Evolutionary conservation across 2,329 filamentous ascomycete species (phyloP).

Genomic region (Incumbomyces lentus): DNA sequence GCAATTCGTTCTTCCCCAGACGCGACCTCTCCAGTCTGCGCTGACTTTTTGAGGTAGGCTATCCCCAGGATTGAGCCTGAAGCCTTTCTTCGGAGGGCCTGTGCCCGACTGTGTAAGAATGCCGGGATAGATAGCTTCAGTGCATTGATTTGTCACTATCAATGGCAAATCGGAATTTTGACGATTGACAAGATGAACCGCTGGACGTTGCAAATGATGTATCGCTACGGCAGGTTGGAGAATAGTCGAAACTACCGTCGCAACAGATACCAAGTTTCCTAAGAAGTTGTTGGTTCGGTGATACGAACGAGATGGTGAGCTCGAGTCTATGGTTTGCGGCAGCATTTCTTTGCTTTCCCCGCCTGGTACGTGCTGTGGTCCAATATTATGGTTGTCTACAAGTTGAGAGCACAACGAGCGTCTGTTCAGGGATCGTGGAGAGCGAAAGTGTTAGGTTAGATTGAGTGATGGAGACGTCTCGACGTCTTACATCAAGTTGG

Average conservation of each 20-base stretch:
- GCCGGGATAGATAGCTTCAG: constrained; percentile 63
- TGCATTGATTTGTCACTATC: constrained; percentile 61
- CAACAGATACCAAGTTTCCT: too few relatives aligned
- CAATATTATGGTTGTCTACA: too few relatives aligned
- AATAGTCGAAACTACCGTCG: too few relatives aligned
- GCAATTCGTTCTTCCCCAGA: constrained; percentile 80
- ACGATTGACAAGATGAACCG: constrained; percentile 17
- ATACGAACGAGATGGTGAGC: too few relatives aligned
- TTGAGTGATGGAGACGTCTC: background rate
- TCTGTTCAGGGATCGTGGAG: background rate
- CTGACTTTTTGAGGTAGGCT: constrained; percentile 53
- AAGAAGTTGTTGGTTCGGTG: too few relatives aligned
- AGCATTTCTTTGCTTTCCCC: too few relatives aligned
- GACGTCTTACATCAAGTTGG: too few relatives aligned
- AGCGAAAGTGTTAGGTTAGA: background rate
- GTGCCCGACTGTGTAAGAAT: constrained; percentile 63
- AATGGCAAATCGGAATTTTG: constrained; percentile 44
- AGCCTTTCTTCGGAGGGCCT: constrained; percentile 57
- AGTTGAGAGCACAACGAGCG: background rate
- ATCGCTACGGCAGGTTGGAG: background rate
- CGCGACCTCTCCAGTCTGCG: constrained; percentile 65
- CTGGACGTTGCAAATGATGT: constrained; percentile 22
- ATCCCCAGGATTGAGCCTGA: constrained; percentile 53
- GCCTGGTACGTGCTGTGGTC: too few relatives aligned
- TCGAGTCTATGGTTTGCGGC: too few relatives aligned